A percentile compares a stretch with the other conserved stretches of the same genome.
Conservation (phyloP, 2,329 filamentous ascomycete genomes). For the Colletotrichum sidae region DNA sequence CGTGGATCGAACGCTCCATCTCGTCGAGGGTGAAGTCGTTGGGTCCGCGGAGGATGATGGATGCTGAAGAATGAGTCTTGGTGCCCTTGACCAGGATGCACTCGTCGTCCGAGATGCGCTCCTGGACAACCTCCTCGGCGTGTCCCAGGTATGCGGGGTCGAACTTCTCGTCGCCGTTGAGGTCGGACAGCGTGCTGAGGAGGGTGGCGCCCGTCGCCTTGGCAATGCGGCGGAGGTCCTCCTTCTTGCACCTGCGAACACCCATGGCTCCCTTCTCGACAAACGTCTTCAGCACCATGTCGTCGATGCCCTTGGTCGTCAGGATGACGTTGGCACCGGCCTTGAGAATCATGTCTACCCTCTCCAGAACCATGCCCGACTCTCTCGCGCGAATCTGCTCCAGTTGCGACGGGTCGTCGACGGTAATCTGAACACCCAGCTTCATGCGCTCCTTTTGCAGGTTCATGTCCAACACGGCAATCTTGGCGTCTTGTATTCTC, state of each 20-base stretch:
- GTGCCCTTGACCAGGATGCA: conserved; percentile 97
- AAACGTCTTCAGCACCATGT: conserved; percentile 93
- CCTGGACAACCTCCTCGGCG: conserved; percentile 96
- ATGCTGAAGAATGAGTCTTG: conserved; percentile 92
- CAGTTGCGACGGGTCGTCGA: conserved; percentile 96
- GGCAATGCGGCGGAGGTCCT: conserved; percentile 94
- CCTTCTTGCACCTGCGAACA: conserved; percentile 97
- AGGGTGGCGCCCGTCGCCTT: conserved; percentile 95
- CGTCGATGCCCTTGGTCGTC: conserved; percentile 98
- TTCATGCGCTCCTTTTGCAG: conserved; percentile 99
- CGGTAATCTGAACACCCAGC: conserved; percentile 96
- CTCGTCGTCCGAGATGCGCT: conserved; percentile 98
- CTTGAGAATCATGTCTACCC: conserved; percentile 97
- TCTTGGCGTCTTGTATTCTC: conserved; percentile 91
- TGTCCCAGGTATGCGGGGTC: conserved; percentile 89
- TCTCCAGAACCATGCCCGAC: conserved; percentile 90
- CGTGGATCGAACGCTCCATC: conserved; percentile 99
- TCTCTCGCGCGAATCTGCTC: conserved; percentile 97
- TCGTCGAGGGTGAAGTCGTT: conserved; percentile 98
- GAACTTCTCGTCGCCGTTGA: conserved; percentile 98
- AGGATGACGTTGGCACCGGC: conserved; percentile 95
- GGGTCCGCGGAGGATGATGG: conserved; percentile 92
- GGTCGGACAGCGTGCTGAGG: conserved; percentile 91
- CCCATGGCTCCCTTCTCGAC: conserved; percentile 96
- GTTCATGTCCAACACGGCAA: conserved; percentile 97